phyloP scores from a whole-genome alignment of 148 eudicot genomes.

The Camellia lanceoleosa region DNA sequence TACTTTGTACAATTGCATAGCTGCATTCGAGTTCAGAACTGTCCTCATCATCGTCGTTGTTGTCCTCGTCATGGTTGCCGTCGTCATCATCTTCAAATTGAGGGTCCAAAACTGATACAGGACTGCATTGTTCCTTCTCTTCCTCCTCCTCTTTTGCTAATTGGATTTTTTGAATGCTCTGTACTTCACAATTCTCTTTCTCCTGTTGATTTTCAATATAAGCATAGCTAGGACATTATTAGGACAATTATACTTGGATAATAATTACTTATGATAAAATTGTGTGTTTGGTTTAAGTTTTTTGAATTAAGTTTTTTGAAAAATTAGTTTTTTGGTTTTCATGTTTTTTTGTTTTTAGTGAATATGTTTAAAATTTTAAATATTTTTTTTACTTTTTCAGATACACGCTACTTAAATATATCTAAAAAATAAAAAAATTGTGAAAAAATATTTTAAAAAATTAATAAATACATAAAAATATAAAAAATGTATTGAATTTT shows the following conservation, averaged over 20 bases:
- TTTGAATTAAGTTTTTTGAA: no score
- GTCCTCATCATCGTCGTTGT: conserved; percentile 21
- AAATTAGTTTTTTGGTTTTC: no score
- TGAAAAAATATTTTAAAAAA: no score
- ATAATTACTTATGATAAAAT: no score
- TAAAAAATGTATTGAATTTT: no score
- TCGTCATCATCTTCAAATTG: conserved; percentile 73
- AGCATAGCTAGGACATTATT: background rate
- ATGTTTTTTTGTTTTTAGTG: no score
- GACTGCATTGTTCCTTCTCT: conserved; percentile 87
- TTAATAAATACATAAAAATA: no score
- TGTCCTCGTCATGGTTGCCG: conserved; percentile 14
- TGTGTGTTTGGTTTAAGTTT: no score
- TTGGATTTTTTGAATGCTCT: conserved; percentile 23
- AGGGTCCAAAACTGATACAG: conserved; percentile 80
- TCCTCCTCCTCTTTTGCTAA: conserved; percentile 44
- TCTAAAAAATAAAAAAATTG: no score
- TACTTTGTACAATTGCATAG: conserved; percentile 77
- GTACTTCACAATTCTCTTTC: conserved; percentile 22
- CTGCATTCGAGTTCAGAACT: conserved; percentile 49
- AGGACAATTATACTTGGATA: background rate
- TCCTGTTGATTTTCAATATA: conserved; percentile 29
- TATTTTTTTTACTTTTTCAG: no score
- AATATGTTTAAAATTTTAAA: no score
- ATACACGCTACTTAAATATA: no score